Conservation (phyloP, 768 basidiomycete genomes). For the Termitomyces heimii region DNA sequence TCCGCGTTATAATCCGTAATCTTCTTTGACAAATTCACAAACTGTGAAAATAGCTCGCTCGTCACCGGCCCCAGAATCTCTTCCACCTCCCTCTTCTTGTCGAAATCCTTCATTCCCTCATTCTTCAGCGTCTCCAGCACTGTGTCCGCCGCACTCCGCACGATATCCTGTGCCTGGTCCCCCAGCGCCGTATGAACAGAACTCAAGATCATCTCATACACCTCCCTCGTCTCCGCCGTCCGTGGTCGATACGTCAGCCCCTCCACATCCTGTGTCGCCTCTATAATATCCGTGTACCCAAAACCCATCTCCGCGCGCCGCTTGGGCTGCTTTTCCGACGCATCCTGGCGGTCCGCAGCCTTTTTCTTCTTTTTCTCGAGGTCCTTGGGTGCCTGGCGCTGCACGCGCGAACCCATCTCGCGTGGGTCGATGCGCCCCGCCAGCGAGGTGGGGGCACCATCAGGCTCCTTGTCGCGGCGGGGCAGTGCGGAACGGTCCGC, state of each 20-base stretch:
- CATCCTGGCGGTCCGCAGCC: constrained; percentile 54
- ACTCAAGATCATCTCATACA: constrained; percentile 88
- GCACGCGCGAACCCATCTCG: constrained; percentile 92
- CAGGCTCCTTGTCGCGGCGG: constrained; percentile 90
- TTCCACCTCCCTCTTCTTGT: constrained; percentile 94
- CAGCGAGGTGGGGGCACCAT: constrained; percentile 92
- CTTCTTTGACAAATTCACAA: constrained; percentile 85
- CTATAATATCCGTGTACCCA: constrained; percentile 88
- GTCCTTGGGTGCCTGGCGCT: constrained; percentile 80
- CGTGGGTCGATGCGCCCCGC: constrained; percentile 83
- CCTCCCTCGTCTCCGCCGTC: constrained; percentile 90
- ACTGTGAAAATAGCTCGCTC: constrained; percentile 74
- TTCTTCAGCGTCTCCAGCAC: constrained; percentile 86
- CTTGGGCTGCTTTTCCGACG: constrained; percentile 53
- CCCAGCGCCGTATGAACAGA: constrained; percentile 80
- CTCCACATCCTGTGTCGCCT: constrained; percentile 90
- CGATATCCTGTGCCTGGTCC: constrained; percentile 93
- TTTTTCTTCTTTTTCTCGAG: constrained; percentile 93
- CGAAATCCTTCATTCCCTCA: constrained; percentile 89
- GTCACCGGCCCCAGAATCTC: constrained; percentile 60
- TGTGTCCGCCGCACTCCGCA: constrained; percentile 92
- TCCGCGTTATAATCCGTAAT: constrained; percentile 93
- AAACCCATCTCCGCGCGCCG: constrained; percentile 63
- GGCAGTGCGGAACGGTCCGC: constrained; percentile 79
- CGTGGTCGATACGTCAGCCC: constrained; percentile 90